These are phyloP conservation scores for Fusarium dlaminii DNA, from an alignment of 2,329 filamentous ascomycete genomes.

Conservation along the genomic window DNA sequence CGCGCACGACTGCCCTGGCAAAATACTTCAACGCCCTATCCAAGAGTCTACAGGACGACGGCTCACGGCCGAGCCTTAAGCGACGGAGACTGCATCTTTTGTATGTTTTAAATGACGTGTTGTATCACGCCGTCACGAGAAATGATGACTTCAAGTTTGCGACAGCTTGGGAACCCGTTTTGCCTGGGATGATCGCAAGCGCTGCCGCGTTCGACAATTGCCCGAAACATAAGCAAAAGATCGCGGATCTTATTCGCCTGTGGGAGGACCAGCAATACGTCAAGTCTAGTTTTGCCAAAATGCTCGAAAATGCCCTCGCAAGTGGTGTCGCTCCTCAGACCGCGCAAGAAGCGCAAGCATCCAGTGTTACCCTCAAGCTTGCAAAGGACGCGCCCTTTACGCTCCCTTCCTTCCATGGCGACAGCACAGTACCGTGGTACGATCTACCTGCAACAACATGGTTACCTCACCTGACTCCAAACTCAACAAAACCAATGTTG, in stretches of 20 bases:
- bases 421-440: constrained; percentile 77
- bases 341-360: constrained; percentile 28
- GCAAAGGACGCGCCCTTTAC: constrained; percentile 71
- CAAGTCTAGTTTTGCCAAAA: constrained; percentile 59
- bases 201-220: constrained; percentile 67
- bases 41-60: constrained; percentile 51
- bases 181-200: constrained; percentile 70
- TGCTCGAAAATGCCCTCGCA: constrained; percentile 67
- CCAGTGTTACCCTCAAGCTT: constrained; percentile 47
- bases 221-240: constrained; percentile 72
- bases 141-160: constrained; percentile 63
- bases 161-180: constrained; percentile 63
- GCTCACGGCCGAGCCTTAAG: constrained; percentile 63
- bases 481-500: constrained; percentile 79
- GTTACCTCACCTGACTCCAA: constrained; percentile 79
- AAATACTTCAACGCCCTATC: constrained; percentile 80
- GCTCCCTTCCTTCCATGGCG: constrained; percentile 81
- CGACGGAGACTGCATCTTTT: constrained; percentile 79
- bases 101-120: constrained; percentile 80
- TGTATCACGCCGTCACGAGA: constrained; percentile 73
- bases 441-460: constrained; percentile 85
- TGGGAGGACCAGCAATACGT: constrained; percentile 78
- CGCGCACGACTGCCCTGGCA: constrained; percentile 72
- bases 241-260: constrained; percentile 70
- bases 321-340: constrained; percentile 46